A percentile compares a stretch with the other conserved stretches of the same genome.
Conservation (phyloP, 352 stramenopile species). For the Peronospora belbahrii region DNA sequence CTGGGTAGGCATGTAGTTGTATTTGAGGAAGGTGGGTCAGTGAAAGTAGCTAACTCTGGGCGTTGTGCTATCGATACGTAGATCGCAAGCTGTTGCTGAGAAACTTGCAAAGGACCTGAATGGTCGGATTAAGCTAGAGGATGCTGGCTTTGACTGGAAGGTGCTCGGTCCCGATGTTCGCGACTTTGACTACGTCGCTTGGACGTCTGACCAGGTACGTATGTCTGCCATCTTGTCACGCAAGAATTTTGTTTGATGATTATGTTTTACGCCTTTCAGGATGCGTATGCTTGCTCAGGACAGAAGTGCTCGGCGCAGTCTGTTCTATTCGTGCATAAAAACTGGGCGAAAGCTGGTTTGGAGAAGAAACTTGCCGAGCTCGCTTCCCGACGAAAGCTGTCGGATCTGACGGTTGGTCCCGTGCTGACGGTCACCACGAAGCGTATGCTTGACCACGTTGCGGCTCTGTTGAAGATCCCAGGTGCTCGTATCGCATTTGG, state of each 20-base stretch:
- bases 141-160: constrained; percentile 99
- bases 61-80: constrained; percentile 15
- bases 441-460: constrained; percentile 90
- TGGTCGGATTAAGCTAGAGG: constrained; percentile 92
- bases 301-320: constrained; percentile 99
- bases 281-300: constrained; percentile 96
- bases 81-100: constrained; percentile 89
- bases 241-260: neutral
- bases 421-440: constrained; percentile 96
- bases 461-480: constrained; percentile 88
- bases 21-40: neutral
- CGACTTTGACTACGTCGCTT: constrained; percentile 96
- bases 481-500: constrained; percentile 93
- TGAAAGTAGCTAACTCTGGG: constrained; percentile 1
- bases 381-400: constrained; percentile 85
- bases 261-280: constrained; percentile 26
- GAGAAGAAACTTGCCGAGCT: constrained; percentile 90
- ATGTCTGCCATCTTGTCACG: neutral
- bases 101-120: constrained; percentile 88
- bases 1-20: constrained; percentile 47
- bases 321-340: constrained; percentile 98
- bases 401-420: constrained; percentile 94
- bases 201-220: constrained; percentile 91
- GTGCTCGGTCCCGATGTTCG: constrained; percentile 91
- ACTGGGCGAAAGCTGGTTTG: constrained; percentile 89